A percentile compares a stretch with the other conserved stretches of the same genome.
Conservation (phyloP, 2,329 filamentous ascomycete genomes). For the Colletotrichum camelliae region DNA sequence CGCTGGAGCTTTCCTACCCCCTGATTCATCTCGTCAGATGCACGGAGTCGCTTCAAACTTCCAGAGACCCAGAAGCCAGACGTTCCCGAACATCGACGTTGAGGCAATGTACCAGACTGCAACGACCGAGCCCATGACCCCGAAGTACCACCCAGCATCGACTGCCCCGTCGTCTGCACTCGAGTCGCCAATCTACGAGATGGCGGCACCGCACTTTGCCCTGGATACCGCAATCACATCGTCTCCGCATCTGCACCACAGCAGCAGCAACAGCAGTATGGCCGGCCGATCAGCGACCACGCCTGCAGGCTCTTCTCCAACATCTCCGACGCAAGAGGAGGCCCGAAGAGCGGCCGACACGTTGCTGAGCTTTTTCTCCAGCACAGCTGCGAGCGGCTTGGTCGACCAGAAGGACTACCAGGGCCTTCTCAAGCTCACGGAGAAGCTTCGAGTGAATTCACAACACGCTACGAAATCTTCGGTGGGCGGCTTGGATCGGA, state of each 20-base stretch:
- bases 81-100: conserved; percentile 76
- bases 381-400: conserved; percentile 67
- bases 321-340: conserved; percentile 82
- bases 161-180: conserved; percentile 57
- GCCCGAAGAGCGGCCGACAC: conserved; percentile 82
- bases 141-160: conserved; percentile 52
- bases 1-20: conserved; percentile 64
- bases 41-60: conserved; percentile 54
- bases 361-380: conserved; percentile 81
- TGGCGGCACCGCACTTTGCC: conserved; percentile 44
- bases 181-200: conserved; percentile 56
- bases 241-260: conserved; percentile 52
- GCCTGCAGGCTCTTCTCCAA: conserved; percentile 61
- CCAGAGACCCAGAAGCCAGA: conserved; percentile 84
- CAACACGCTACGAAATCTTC: conserved; percentile 35
- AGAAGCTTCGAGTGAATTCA: conserved; percentile 79
- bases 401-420: conserved; percentile 80
- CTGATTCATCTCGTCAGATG: conserved; percentile 43
- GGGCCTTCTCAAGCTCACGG: conserved; percentile 80
- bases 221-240: conserved; percentile 45
- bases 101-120: conserved; percentile 57
- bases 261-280: conserved; percentile 56
- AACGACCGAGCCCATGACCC: conserved; percentile 51
- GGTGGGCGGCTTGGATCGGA: conserved; percentile 57
- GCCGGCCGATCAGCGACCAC: conserved; percentile 36